Base-by-base conservation (phyloP, 2,329 filamentous ascomycete genomes). In the Metarhizium rileyi region DNA sequence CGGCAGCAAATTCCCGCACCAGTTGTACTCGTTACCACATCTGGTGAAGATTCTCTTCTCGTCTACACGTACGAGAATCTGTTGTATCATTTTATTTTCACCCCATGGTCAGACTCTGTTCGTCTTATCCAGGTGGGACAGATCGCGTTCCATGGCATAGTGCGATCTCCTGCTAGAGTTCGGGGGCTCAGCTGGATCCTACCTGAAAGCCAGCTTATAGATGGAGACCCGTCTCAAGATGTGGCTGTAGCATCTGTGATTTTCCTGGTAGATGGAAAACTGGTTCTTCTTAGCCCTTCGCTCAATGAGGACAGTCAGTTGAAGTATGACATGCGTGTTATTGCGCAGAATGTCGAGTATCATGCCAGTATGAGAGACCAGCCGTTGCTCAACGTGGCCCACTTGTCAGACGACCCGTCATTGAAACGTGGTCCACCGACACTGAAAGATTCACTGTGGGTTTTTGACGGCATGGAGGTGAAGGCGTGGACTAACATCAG, bases 51-150 rank as follows among this genome's bases (percentile, higher is more conserved):
- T 66, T 97, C 93, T 0, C 75, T 98, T 26, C 78, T 98, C 28
- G 91, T 96, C 10, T 98, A 98, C 66, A 98, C 93, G 0, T 90
- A 95, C 64, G 91, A 97, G 63, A 98, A 98, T 64, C 78, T 94
- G 10, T 76, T 98, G 16, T 93, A 96, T 62, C 93, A 98, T 64
- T 98, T 90, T 64, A 83, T 98, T 52, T 91, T 98, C 55, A 83
- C 87, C 0, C 78, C 82, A 0, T 76, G 81, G 22, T 75, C 78
- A n/a, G 83, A 76, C 16, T 72, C 83, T 22, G 78, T 95, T 30
- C 84, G 83, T 41, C 76, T 97, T 27, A 80, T 95, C 6, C 90
- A 95, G 63, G 90, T 97, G n/a, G 93, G 94, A 9, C 93, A 97
- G 64, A 98, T 98, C 60, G 91, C 89, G 12, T 93, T 98, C 59